Percentiles rank a stretch among this genome's conserved stretches.
These are phyloP conservation scores for Aphanomyces stellatus DNA, from an alignment of 352 stramenopile species.

Conservation along the genomic window DNA sequence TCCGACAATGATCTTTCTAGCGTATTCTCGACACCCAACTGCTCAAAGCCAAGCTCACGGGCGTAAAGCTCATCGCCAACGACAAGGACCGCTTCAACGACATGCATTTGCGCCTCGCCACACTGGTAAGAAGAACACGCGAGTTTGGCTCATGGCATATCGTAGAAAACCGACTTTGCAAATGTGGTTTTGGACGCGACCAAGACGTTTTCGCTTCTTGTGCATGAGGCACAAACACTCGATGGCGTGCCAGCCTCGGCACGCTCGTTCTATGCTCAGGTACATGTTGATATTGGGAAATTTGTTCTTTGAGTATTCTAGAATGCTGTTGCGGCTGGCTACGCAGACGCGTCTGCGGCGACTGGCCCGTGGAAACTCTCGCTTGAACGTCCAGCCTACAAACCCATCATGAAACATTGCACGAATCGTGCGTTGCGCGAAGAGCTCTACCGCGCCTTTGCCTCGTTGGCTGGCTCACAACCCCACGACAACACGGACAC, in stretches of 20 bases:
- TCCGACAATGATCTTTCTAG: conserved; percentile 25
- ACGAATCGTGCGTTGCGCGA: conserved; percentile 87
- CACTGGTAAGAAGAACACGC: neutral
- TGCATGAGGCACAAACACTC: conserved; percentile 82
- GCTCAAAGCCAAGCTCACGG: conserved; percentile 83
- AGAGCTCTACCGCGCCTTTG: conserved; percentile 88
- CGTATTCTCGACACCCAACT: conserved; percentile 89
- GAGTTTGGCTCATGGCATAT: neutral
- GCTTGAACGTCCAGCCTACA: conserved; percentile 91
- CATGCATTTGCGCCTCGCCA: neutral
- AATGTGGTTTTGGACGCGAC: conserved; percentile 97
- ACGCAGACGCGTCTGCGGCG: conserved; percentile 54
- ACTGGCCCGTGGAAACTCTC: conserved; percentile 86
- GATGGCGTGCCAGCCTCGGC: conserved; percentile 88
- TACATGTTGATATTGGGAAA: conserved; percentile 20
- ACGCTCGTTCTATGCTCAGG: conserved; percentile 85
- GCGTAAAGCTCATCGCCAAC: conserved; percentile 88
- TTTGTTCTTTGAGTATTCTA: conserved; percentile 1
- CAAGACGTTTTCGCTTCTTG: conserved; percentile 89
- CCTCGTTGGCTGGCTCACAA: conserved; percentile 83
- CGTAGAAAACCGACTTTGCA: conserved; percentile 90
- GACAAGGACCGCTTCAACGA: conserved; percentile 72
- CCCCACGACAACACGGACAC: conserved; percentile 90
- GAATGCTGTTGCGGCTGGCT: conserved; percentile 27
- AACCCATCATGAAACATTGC: conserved; percentile 94